Evolutionary conservation across 208 protist species (phyloP).

Genomic region (Acanthamoeba rhysodes): DNA sequence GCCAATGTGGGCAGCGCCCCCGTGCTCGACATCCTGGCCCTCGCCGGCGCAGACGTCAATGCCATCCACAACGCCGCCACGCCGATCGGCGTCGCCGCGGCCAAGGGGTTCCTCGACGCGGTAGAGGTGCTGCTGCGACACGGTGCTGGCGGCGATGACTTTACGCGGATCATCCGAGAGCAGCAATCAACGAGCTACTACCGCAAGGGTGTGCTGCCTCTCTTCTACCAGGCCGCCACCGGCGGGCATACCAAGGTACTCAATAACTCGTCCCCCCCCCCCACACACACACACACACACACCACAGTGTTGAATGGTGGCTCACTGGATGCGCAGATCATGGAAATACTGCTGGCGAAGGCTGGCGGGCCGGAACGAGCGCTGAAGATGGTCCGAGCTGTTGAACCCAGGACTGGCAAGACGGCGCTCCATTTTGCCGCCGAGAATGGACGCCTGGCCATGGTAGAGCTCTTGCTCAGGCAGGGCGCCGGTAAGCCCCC

Average conservation of each 20-base stretch:
- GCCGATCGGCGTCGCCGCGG: neutral
- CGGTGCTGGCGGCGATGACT: constrained; percentile 4
- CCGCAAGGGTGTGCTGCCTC: neutral
- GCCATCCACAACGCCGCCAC: neutral
- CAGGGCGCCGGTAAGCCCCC: neutral
- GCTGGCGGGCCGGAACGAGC: neutral
- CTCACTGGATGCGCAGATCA: neutral
- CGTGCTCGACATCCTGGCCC: constrained; percentile 2
- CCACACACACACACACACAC: no score
- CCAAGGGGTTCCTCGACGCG: neutral
- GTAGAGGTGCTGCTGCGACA: constrained; percentile 23
- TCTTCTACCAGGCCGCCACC: constrained; percentile 7
- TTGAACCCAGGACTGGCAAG: neutral
- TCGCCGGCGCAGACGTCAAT: constrained; percentile 33
- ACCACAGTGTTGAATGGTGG: no score
- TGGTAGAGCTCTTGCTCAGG: neutral
- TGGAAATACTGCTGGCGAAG: neutral
- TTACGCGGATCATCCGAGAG: neutral
- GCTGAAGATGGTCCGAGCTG: neutral
- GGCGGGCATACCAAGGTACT: constrained; percentile 19
- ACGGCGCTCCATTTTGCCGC: constrained; percentile 15
- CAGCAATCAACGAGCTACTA: no score
- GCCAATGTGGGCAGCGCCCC: neutral
- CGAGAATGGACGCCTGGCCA: neutral
- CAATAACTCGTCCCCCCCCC: no score